Evolutionary conservation across 2,329 filamentous ascomycete species (phyloP).

Genomic region (Fusarium globosum): DNA sequence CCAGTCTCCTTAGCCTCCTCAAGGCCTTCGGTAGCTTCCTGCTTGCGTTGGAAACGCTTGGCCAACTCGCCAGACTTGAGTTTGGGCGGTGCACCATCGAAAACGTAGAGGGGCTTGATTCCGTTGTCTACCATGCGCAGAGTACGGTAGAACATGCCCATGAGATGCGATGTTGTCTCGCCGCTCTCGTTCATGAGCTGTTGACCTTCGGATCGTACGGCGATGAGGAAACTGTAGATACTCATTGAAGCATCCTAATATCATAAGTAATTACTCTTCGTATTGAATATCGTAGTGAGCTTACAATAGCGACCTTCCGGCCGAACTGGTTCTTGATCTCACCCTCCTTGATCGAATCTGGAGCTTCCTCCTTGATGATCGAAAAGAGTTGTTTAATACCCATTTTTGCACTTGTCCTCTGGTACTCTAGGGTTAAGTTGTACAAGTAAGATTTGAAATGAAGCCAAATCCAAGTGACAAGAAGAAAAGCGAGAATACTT

Average conservation of each 20-base stretch:
- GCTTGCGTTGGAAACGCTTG: constrained; percentile 94
- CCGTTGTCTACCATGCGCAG: constrained; percentile 98
- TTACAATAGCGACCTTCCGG: constrained; percentile 95
- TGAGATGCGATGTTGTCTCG: constrained; percentile 96
- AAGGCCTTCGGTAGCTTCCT: constrained; percentile 87
- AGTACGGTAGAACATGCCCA: constrained; percentile 99
- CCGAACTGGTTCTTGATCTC: constrained; percentile 99
- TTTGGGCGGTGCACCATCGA: constrained; percentile 95
- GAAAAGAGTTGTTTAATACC: constrained; percentile 80
- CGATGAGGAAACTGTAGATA: constrained; percentile 98
- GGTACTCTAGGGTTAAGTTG: neutral
- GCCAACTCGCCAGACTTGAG: constrained; percentile 97
- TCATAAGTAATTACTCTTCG: constrained; percentile 7
- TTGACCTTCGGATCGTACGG: constrained; percentile 95
- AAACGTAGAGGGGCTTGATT: constrained; percentile 98
- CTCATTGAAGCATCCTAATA: constrained; percentile 81
- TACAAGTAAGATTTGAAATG: neutral
- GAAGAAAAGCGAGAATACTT: neutral
- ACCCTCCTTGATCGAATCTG: constrained; percentile 93
- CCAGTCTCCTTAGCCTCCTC: constrained; percentile 98
- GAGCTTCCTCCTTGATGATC: constrained; percentile 91
- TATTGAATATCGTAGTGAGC: constrained; percentile 49
- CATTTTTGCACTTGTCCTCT: constrained; percentile 54
- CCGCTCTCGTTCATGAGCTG: constrained; percentile 95
- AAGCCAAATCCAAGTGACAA: neutral